These are phyloP conservation scores for Penicillium hesseltinei DNA, from an alignment of 2,329 filamentous ascomycete genomes.

Conservation along the genomic window DNA sequence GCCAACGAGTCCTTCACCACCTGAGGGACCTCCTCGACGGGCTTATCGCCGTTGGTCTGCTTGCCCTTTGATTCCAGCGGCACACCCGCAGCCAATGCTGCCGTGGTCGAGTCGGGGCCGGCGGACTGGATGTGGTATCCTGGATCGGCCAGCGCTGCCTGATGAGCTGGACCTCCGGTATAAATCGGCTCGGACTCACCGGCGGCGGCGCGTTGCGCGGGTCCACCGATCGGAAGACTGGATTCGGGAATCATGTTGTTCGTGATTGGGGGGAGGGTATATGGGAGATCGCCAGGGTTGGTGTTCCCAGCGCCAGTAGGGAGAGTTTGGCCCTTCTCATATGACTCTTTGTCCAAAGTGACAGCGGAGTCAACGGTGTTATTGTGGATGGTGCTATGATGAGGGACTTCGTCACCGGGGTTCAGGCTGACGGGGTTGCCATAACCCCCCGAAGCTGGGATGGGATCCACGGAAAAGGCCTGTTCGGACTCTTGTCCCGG, in stretches of 20 bases:
- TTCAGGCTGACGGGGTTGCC: slow-evolving; percentile 78
- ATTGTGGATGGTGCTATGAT: slow-evolving; percentile 60
- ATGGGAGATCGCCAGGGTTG: slow-evolving; percentile 33
- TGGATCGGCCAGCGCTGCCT: slow-evolving; percentile 46
- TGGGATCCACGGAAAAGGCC: slow-evolving; percentile 52
- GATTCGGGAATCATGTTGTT: slow-evolving; percentile 77
- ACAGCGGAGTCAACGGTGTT: slow-evolving; percentile 68
- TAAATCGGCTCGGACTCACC: slow-evolving; percentile 7
- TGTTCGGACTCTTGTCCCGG: slow-evolving; percentile 54
- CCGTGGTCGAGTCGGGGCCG: slow-evolving; percentile 49
- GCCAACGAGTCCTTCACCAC: slow-evolving; percentile 47
- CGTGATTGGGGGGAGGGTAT: slow-evolving; percentile 56
- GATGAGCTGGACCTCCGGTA: slow-evolving; percentile 20
- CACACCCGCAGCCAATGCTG: slow-evolving; percentile 45
- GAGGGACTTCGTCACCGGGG: slow-evolving; percentile 78
- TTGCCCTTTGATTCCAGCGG: slow-evolving; percentile 42
- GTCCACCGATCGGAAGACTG: slow-evolving; percentile 65
- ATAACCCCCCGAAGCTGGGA: slow-evolving; percentile 56
- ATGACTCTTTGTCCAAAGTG: slow-evolving; percentile 75
- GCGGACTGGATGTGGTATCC: slow-evolving; percentile 54
- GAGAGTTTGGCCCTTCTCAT: slow-evolving; percentile 68
- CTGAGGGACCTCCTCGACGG: slow-evolving; percentile 40
- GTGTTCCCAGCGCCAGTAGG: slow-evolving; percentile 43
- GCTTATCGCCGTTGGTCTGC: slow-evolving; percentile 19
- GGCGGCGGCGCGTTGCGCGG: slow-evolving; percentile 31